These are phyloP conservation scores for Schizophyllum amplum DNA, from an alignment of 1,284 basidiomycete species.

Conservation along the genomic window DNA sequence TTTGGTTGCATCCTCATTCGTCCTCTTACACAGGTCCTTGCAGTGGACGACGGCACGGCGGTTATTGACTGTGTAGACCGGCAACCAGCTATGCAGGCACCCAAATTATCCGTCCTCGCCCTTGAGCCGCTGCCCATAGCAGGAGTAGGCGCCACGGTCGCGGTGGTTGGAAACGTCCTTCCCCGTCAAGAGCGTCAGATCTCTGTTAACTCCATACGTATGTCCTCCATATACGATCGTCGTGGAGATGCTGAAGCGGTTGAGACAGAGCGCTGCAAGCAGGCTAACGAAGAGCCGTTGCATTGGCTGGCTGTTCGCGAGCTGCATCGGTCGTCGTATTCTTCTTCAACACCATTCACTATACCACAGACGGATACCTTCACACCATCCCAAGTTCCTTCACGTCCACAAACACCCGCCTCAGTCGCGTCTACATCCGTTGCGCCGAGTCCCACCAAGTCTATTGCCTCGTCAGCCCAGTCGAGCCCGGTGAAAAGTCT, in stretches of 20 bases:
- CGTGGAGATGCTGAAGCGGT: too few relatives aligned
- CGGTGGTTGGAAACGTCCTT: constrained; percentile 40
- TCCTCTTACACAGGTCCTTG: constrained; percentile 6
- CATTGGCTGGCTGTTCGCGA: constrained; percentile 48
- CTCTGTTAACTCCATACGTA: constrained; percentile 38
- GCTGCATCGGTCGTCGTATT: constrained; percentile 49
- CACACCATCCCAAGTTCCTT: not conserved
- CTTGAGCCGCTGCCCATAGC: constrained; percentile 5
- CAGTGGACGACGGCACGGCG: constrained; percentile 68
- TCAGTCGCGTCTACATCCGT: constrained; percentile 10
- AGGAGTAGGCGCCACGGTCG: constrained; percentile 38
- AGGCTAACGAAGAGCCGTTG: constrained; percentile 48
- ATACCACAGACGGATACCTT: constrained; percentile 27
- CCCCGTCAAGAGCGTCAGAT: constrained; percentile 38
- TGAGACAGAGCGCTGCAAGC: constrained; percentile 34
- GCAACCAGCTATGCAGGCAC: constrained; percentile 12
- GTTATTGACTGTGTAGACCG: constrained; percentile 56
- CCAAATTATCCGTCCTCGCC: not conserved
- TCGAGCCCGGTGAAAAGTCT: not conserved
- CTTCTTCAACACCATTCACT: constrained; percentile 31
- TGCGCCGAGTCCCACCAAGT: constrained; percentile 11
- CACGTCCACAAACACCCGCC: constrained; percentile 7
- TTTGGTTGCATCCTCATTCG: not conserved
- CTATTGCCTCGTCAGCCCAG: not conserved
- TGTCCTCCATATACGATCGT: too few relatives aligned